phyloP scores from a whole-genome alignment of 1,139 yeast species.

The Debaryomycetaceae sp. region DNA sequence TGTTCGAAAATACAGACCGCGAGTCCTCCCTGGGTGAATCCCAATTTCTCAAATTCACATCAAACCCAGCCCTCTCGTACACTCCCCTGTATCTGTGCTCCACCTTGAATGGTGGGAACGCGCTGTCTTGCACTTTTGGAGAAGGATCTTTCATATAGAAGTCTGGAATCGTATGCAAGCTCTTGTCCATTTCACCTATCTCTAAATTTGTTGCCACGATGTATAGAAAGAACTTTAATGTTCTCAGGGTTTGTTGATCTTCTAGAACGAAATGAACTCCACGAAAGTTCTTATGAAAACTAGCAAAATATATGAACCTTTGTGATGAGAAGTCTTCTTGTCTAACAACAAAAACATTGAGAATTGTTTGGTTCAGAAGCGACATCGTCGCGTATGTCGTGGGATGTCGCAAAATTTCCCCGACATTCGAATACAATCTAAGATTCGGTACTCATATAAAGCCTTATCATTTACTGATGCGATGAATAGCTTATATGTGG shows the following conservation, averaged over 20 bases:
- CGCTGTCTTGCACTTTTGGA: constrained; percentile 33
- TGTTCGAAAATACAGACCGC: background rate
- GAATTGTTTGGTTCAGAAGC: background rate
- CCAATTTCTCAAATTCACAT: constrained; percentile 32
- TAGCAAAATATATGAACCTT: no score
- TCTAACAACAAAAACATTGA: background rate
- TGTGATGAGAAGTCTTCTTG: background rate
- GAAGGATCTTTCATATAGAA: constrained; percentile 29
- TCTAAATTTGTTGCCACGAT: background rate
- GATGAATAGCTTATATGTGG: constrained; percentile 26
- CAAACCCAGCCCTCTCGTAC: constrained; percentile 66
- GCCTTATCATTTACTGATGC: constrained; percentile 1
- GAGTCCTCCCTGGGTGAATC: background rate
- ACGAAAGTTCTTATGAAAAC: background rate
- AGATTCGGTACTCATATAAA: background rate
- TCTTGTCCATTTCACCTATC: background rate
- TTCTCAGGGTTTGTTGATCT: background rate
- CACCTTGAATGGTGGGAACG: constrained; percentile 61
- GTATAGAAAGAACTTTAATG: background rate
- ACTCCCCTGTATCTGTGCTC: constrained; percentile 57
- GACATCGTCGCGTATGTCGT: constrained; percentile 5
- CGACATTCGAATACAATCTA: background rate
- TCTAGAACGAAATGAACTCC: background rate
- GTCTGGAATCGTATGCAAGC: constrained; percentile 10
- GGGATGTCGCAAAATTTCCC: background rate